Evolutionary conservation across 345 rosid genomes (phyloP).

Genomic region (Punica granatum): DNA sequence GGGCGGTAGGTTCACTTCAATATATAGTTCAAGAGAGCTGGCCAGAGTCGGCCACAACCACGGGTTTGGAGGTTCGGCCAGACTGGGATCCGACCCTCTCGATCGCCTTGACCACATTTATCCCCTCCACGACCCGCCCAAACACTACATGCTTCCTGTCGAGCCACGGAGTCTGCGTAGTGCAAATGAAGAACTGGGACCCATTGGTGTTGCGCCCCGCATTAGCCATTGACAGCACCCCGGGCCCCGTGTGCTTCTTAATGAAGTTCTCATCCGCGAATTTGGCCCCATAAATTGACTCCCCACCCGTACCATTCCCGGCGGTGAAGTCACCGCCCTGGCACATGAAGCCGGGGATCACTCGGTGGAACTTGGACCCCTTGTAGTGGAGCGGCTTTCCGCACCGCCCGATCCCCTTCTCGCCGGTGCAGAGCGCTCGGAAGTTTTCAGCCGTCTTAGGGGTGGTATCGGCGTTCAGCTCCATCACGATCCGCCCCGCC

Average conservation of each 20-base stretch:
- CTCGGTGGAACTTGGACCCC: constrained; percentile 24
- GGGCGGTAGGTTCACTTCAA: neutral
- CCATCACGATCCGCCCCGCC: constrained; percentile 26
- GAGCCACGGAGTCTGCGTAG: constrained; percentile 9
- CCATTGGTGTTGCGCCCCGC: constrained; percentile 16
- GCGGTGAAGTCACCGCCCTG: constrained; percentile 21
- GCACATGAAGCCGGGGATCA: constrained; percentile 17
- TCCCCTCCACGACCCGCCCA: constrained; percentile 14
- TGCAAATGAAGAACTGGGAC: constrained; percentile 21
- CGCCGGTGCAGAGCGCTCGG: constrained; percentile 40
- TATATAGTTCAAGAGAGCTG: constrained; percentile 7
- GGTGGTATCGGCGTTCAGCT: constrained; percentile 21
- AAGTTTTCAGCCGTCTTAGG: constrained; percentile 40
- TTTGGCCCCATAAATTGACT: constrained; percentile 18
- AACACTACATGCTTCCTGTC: constrained; percentile 20
- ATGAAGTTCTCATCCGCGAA: constrained; percentile 19
- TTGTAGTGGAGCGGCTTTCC: constrained; percentile 33
- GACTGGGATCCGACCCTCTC: constrained; percentile 12
- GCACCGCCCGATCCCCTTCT: constrained; percentile 26
- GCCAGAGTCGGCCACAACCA: constrained; percentile 15
- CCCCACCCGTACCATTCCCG: constrained; percentile 20
- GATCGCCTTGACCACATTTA: constrained; percentile 13
- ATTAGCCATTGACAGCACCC: constrained; percentile 21
- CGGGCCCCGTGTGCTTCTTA: constrained; percentile 14
- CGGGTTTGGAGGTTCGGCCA: constrained; percentile 9